phyloP scores from a whole-genome alignment of 495 filamentous ascomycete species.

The Aspergillus mulundensis region DNA sequence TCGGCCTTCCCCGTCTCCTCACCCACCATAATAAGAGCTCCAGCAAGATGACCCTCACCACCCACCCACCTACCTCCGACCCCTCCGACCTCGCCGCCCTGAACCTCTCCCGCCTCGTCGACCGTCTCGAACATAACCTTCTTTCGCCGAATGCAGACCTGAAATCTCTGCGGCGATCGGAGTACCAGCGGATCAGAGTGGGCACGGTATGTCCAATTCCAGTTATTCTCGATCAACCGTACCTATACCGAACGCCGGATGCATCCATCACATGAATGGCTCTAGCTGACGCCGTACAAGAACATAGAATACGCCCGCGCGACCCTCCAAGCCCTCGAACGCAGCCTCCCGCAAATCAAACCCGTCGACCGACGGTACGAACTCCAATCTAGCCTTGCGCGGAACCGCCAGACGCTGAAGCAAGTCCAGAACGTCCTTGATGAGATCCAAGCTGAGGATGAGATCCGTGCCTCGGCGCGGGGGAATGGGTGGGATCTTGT shows the following conservation, averaged over 20 bases:
- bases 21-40: neutral
- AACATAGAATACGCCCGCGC: conserved; percentile 78
- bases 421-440: conserved; percentile 59
- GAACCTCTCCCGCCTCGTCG: conserved; percentile 68
- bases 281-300: conserved; percentile 29
- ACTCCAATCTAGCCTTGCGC: conserved; percentile 60
- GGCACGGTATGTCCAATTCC: conserved; percentile 49
- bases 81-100: conserved; percentile 43
- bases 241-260: neutral
- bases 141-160: conserved; percentile 61
- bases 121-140: conserved; percentile 68
- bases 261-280: neutral
- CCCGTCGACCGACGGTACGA: conserved; percentile 60
- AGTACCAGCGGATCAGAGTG: conserved; percentile 67
- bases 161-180: conserved; percentile 55
- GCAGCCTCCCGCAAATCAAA: conserved; percentile 62
- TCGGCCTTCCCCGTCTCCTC: neutral
- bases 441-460: conserved; percentile 28
- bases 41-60: conserved; percentile 30
- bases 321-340: conserved; percentile 73
- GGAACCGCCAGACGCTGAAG: conserved; percentile 62
- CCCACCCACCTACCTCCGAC: conserved; percentile 23
- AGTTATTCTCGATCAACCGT: neutral
- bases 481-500: conserved; percentile 11
- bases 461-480: conserved; percentile 7